phyloP scores from a whole-genome alignment of 139 green algal species.

The Chlorella sp. region DNA sequence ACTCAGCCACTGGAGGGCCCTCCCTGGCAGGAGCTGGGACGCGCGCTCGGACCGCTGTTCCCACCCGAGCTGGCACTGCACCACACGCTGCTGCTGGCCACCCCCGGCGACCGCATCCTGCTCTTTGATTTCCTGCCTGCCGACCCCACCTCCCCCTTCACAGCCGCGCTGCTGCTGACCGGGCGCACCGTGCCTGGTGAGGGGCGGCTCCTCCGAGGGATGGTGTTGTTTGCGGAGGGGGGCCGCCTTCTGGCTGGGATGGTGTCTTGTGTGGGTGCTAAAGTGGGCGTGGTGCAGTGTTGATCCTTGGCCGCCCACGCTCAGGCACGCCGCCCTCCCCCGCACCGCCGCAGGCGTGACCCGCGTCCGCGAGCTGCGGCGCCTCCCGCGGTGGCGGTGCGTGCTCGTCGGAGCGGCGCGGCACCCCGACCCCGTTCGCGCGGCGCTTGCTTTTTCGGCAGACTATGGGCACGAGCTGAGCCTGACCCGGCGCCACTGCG shows the following conservation, averaged over 20 bases:
- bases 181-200: slow-evolving; percentile 21
- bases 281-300: neutral
- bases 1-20: slow-evolving; percentile 11
- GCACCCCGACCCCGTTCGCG: too few relatives aligned
- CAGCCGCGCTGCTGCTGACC: slow-evolving; percentile 11
- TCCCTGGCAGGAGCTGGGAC: slow-evolving; percentile 15
- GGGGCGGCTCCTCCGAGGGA: too few relatives aligned
- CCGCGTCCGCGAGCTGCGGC: neutral
- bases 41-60: neutral
- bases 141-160: slow-evolving; percentile 3
- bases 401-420: too few relatives aligned
- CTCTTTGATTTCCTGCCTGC: slow-evolving; percentile 40
- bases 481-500: too few relatives aligned
- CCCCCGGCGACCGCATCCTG: neutral
- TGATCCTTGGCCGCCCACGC: neutral
- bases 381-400: neutral
- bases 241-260: neutral
- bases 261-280: neutral
- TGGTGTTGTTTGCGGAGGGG: neutral
- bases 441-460: too few relatives aligned
- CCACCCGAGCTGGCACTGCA: neutral
- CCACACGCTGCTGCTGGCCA: slow-evolving; percentile 6
- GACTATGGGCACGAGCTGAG: too few relatives aligned
- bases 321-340: neutral
- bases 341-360: neutral